A percentile compares a stretch with the other conserved stretches of the same genome.
Evolutionary conservation across 2,329 filamentous ascomycete species (phyloP).

Genomic region (Trichoderma cornu-damae): DNA sequence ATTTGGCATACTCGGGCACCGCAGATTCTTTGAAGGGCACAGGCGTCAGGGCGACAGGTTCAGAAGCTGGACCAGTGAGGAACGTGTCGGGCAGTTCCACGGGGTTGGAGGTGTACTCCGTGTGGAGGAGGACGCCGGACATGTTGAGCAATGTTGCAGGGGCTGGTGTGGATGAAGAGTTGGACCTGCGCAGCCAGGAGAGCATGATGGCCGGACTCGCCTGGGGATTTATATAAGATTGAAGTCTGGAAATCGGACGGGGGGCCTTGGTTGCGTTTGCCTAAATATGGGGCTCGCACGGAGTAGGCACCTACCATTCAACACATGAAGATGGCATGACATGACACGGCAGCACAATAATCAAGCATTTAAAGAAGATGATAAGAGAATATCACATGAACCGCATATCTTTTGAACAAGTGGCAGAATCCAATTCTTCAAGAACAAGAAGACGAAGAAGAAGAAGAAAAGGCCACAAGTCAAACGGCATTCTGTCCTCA

Average conservation of each 20-base stretch:
- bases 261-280: no score
- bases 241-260: not conserved
- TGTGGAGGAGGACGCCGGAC: not conserved
- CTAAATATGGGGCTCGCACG: not conserved
- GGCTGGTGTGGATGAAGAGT: not conserved
- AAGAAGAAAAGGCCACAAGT: not conserved
- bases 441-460: not conserved
- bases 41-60: slow-evolving; percentile 37
- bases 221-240: not conserved
- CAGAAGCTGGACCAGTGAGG: slow-evolving; percentile 37
- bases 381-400: not conserved
- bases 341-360: not conserved
- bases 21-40: slow-evolving; percentile 49
- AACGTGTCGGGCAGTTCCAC: slow-evolving; percentile 39
- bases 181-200: not conserved
- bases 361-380: not conserved
- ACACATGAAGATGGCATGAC: not conserved
- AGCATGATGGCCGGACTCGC: not conserved
- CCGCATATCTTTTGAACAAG: not conserved
- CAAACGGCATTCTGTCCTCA: not conserved
- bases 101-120: slow-evolving; percentile 15
- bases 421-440: not conserved
- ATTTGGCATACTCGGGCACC: slow-evolving; percentile 47
- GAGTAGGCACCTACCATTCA: not conserved
- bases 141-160: not conserved